These are phyloP conservation scores for Diaporthe ampelina DNA, from an alignment of 2,329 filamentous ascomycete species.

Conservation along the genomic window DNA sequence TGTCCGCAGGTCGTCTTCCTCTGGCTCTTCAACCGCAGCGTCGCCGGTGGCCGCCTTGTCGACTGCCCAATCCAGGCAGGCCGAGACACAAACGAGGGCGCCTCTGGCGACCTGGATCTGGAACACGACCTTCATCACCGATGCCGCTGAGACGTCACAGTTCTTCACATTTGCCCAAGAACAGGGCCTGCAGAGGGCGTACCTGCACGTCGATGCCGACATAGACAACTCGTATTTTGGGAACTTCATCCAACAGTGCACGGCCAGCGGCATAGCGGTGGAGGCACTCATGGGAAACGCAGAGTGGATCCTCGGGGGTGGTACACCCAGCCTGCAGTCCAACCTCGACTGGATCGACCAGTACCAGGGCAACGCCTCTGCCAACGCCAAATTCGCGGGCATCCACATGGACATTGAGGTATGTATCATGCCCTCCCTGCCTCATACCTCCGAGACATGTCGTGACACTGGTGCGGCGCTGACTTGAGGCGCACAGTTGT, in stretches of 20 bases:
- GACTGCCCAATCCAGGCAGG: background rate
- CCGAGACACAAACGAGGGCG: conserved; percentile 5
- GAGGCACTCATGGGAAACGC: conserved; percentile 32
- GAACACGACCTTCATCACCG: conserved; percentile 31
- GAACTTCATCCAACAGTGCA: conserved; percentile 26
- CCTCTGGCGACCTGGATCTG: conserved; percentile 33
- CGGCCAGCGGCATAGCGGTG: conserved; percentile 20
- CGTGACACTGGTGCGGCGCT: background rate
- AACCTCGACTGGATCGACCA: conserved; percentile 32
- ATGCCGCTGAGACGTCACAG: conserved; percentile 10
- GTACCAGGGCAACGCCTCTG: conserved; percentile 32
- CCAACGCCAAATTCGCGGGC: conserved; percentile 11
- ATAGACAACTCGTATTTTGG: conserved; percentile 25
- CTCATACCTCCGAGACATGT: background rate
- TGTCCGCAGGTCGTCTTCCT: background rate
- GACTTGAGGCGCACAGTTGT: conserved; percentile 9
- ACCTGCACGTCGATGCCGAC: conserved; percentile 29
- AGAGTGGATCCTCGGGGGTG: conserved; percentile 17
- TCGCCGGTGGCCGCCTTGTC: conserved; percentile 3
- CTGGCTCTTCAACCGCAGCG: background rate
- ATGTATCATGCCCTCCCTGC: background rate
- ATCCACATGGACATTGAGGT: conserved; percentile 35
- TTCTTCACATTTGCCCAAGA: conserved; percentile 31
- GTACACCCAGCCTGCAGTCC: conserved; percentile 23
- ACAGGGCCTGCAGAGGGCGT: conserved; percentile 33